These are phyloP conservation scores for Penicillium cataractarum DNA, from an alignment of 495 filamentous ascomycete species.

Conservation along the genomic window DNA sequence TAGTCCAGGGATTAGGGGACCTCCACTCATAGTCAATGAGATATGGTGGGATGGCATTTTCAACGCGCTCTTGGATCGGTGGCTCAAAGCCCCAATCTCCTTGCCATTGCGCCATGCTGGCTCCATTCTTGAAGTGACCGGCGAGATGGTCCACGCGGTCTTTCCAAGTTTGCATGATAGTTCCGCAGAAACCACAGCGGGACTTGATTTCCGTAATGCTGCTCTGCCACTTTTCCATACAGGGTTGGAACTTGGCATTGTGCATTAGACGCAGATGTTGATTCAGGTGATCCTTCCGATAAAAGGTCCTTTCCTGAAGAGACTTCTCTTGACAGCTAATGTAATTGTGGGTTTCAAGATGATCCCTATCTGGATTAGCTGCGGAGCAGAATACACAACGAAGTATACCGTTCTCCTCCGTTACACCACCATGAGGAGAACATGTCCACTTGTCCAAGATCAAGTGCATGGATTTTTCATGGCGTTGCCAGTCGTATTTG, in stretches of 20 bases:
- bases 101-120: slow-evolving; percentile 75
- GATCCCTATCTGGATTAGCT: slow-evolving; percentile 66
- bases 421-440: slow-evolving; percentile 58
- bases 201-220: slow-evolving; percentile 71
- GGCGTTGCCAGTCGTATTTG: slow-evolving; percentile 90
- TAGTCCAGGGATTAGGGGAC: slow-evolving; percentile 42
- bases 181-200: slow-evolving; percentile 73
- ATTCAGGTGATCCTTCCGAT: slow-evolving; percentile 84
- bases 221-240: slow-evolving; percentile 81
- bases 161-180: slow-evolving; percentile 70
- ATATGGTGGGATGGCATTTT: slow-evolving; percentile 72
- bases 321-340: slow-evolving; percentile 74
- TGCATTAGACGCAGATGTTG: slow-evolving; percentile 86
- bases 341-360: slow-evolving; percentile 77
- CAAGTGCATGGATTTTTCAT: slow-evolving; percentile 85
- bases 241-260: slow-evolving; percentile 65
- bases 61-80: slow-evolving; percentile 66
- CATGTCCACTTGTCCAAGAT: slow-evolving; percentile 89
- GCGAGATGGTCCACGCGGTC: slow-evolving; percentile 72
- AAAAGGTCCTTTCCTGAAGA: slow-evolving; percentile 75
- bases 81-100: slow-evolving; percentile 80
- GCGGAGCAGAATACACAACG: slow-evolving; percentile 75
- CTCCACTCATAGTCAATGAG: slow-evolving; percentile 49
- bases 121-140: slow-evolving; percentile 72
- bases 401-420: slow-evolving; percentile 41